Conservation (phyloP, 768 basidiomycete species). For the Trametes punicea region DNA sequence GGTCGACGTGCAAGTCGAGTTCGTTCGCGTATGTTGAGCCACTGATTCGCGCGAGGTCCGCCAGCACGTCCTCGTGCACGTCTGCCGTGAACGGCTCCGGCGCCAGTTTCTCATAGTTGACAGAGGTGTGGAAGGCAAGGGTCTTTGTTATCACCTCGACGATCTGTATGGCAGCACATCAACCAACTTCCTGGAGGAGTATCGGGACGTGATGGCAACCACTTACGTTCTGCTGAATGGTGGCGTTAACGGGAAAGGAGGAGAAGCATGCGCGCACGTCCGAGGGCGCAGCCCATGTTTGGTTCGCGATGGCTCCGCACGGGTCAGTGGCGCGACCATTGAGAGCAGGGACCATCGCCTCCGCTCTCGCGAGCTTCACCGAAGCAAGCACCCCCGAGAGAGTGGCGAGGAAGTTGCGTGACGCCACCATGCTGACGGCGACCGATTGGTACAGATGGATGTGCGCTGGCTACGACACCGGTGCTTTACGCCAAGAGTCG, state of each 20-base stretch:
- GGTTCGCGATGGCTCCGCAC: constrained; percentile 49
- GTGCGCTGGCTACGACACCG: background rate
- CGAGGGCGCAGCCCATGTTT: constrained; percentile 52
- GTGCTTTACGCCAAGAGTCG: too few species aligned
- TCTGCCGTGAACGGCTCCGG: constrained; percentile 50
- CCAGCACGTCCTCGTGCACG: constrained; percentile 54
- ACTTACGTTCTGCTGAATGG: constrained; percentile 49
- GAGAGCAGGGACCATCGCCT: background rate
- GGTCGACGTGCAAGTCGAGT: constrained; percentile 53
- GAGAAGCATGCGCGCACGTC: constrained; percentile 51
- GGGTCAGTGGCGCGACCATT: constrained; percentile 35
- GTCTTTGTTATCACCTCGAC: constrained; percentile 57
- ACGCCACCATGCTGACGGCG: constrained; percentile 6
- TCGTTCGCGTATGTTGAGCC: constrained; percentile 45
- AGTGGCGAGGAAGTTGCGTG: constrained; percentile 5
- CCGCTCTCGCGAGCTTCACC: background rate
- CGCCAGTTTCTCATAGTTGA: constrained; percentile 56
- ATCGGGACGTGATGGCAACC: too few species aligned
- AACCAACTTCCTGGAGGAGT: background rate
- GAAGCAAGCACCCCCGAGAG: constrained; percentile 1
- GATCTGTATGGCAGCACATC: constrained; percentile 35
- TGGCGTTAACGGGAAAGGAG: constrained; percentile 45
- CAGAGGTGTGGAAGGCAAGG: constrained; percentile 57
- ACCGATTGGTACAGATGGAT: background rate
- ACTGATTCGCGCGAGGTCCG: constrained; percentile 47